Conservation (phyloP, 2,329 filamentous ascomycete genomes). For the Paecilomyces sp. region DNA sequence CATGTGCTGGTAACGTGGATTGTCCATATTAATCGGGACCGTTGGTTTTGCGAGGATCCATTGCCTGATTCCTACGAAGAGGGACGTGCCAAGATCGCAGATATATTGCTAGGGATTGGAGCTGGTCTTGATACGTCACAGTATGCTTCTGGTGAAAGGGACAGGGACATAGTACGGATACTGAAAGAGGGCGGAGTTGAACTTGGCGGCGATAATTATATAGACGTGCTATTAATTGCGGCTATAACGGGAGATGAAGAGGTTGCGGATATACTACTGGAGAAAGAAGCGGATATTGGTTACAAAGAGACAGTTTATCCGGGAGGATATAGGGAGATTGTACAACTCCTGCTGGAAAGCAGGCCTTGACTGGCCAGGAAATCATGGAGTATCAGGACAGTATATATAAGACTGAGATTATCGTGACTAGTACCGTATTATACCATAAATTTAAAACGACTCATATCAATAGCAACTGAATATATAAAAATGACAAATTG, state of each 20-base stretch:
- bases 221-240: not conserved
- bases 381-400: not conserved
- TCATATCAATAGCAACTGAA: not conserved
- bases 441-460: not conserved
- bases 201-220: not conserved
- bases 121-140: not conserved
- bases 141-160: not conserved
- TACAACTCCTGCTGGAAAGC: not conserved
- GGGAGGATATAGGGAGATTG: not conserved
- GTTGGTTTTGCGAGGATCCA: not conserved
- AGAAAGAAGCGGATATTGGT: not conserved
- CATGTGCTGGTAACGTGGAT: not conserved
- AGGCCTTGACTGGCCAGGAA: not conserved
- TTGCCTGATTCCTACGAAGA: not conserved
- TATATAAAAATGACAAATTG: not conserved
- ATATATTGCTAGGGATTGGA: not conserved
- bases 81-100: not conserved
- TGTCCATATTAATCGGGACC: not conserved
- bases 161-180: not conserved
- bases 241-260: not conserved
- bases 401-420: not conserved
- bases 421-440: not conserved
- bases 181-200: not conserved
- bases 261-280: not conserved
- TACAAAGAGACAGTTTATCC: not conserved